phyloP scores from a whole-genome alignment of 495 filamentous ascomycete species.

The Daldinia childiae region DNA sequence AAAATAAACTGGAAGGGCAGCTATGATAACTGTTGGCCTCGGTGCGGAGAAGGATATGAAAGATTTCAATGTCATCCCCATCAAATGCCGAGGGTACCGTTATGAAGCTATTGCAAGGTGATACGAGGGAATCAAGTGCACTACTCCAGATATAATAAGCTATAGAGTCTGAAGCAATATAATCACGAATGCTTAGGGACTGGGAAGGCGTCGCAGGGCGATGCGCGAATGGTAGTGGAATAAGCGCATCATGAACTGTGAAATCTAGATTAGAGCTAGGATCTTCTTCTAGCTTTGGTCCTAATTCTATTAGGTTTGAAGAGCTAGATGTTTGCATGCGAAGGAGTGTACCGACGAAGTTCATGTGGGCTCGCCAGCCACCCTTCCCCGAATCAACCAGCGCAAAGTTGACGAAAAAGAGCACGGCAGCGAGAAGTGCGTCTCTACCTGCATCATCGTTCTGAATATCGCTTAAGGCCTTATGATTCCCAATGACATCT shows the following conservation, averaged over 20 bases:
- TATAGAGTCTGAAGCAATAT: constrained; percentile 52
- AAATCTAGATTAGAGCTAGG: constrained; percentile 1
- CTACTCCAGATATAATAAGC: constrained; percentile 52
- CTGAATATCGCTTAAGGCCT: constrained; percentile 8
- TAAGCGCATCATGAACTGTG: constrained; percentile 19
- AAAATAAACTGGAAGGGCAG: constrained; percentile 54
- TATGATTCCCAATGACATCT: constrained; percentile 39
- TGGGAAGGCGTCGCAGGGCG: constrained; percentile 4
- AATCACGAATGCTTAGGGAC: constrained; percentile 45
- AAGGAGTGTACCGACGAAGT: constrained; percentile 59
- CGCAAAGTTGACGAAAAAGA: constrained; percentile 67
- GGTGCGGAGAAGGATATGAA: constrained; percentile 50
- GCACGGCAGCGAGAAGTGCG: constrained; percentile 59
- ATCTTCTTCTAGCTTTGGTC: neutral
- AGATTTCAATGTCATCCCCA: constrained; percentile 43
- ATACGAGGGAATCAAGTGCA: constrained; percentile 51
- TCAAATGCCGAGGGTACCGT: constrained; percentile 20
- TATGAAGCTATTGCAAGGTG: constrained; percentile 42
- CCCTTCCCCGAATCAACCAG: constrained; percentile 65
- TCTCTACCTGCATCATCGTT: constrained; percentile 49
- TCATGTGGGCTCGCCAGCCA: constrained; percentile 64
- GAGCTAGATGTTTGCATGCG: constrained; percentile 15
- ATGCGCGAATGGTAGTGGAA: constrained; percentile 7
- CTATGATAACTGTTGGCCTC: constrained; percentile 60
- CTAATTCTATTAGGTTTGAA: neutral